phyloP scores from a whole-genome alignment of 768 basidiomycete species.

The Lentinula aciculospora region DNA sequence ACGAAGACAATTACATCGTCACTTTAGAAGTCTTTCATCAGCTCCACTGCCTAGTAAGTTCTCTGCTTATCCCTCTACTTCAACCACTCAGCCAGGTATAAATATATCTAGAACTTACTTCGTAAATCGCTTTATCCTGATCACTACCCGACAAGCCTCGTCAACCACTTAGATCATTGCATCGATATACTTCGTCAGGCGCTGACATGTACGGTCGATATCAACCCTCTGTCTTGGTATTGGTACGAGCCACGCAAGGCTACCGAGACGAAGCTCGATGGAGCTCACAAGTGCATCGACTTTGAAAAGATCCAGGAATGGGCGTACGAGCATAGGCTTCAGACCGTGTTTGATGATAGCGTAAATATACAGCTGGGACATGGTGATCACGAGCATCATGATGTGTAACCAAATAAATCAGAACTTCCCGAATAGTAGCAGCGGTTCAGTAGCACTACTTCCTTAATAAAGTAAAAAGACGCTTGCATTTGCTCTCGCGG shows the following conservation, averaged over 20 bases:
- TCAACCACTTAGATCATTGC: constrained; percentile 15
- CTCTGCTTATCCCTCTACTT: background rate
- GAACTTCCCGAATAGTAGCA: too few species aligned
- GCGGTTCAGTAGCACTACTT: too few species aligned
- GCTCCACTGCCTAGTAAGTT: constrained; percentile 23
- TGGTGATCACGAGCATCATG: background rate
- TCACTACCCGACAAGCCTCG: constrained; percentile 9
- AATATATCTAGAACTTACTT: constrained; percentile 11
- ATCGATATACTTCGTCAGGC: constrained; percentile 19
- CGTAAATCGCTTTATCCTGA: constrained; percentile 16
- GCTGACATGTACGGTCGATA: constrained; percentile 11
- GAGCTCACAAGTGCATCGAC: constrained; percentile 21
- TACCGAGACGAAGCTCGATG: constrained; percentile 15
- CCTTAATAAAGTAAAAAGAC: too few species aligned
- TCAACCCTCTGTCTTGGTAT: constrained; percentile 20
- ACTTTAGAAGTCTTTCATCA: constrained; percentile 23
- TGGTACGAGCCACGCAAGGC: constrained; percentile 17
- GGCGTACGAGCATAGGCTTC: constrained; percentile 13
- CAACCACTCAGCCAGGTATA: background rate
- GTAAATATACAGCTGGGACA: background rate
- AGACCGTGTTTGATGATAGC: background rate
- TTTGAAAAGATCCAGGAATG: constrained; percentile 22
- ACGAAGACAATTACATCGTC: constrained; percentile 19
- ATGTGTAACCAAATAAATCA: too few species aligned
- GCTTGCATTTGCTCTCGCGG: too few species aligned